Evolutionary conservation across 2,329 filamentous ascomycete species (phyloP).

Genomic region (Colletotrichum liriopes): DNA sequence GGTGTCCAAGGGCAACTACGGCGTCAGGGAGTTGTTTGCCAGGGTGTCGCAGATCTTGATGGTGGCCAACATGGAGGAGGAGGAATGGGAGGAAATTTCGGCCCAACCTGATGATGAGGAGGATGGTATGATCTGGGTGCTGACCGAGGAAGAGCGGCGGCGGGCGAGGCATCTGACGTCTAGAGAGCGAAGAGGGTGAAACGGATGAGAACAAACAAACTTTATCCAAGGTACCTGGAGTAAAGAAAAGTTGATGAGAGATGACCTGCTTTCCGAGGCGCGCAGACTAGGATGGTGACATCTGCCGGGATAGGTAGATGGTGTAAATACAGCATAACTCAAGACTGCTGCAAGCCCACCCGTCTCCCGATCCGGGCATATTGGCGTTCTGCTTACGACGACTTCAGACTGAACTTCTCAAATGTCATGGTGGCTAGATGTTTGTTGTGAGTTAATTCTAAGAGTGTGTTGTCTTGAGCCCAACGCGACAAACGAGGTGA

Average conservation of each 20-base stretch:
- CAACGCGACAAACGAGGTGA: too few relatives aligned
- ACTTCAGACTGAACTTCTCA: not conserved
- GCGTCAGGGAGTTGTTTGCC: slow-evolving; percentile 82
- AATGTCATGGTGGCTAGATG: too few relatives aligned
- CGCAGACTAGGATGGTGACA: slow-evolving; percentile 1
- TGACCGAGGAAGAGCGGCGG: slow-evolving; percentile 81
- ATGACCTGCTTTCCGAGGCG: slow-evolving; percentile 28
- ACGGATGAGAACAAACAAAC: not conserved
- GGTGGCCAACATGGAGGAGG: slow-evolving; percentile 94
- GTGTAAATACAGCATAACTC: not conserved
- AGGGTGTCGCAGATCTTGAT: slow-evolving; percentile 85
- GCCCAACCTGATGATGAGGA: slow-evolving; percentile 58
- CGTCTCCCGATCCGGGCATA: not conserved
- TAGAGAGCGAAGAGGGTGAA: slow-evolving; percentile 32
- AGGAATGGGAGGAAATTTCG: slow-evolving; percentile 89
- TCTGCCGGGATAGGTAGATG: not conserved
- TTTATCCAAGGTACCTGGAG: not conserved
- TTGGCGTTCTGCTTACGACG: too few relatives aligned
- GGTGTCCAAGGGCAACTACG: slow-evolving; percentile 81
- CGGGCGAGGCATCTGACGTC: slow-evolving; percentile 77
- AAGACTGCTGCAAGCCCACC: not conserved
- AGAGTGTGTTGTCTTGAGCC: not conserved
- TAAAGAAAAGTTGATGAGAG: slow-evolving; percentile 37
- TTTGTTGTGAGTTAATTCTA: not conserved
- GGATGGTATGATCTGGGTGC: slow-evolving; percentile 79